A percentile compares a stretch with the other conserved stretches of the same genome.
phyloP scores from a whole-genome alignment of 1,284 basidiomycete species.

The Ganoderma multipileum region DNA sequence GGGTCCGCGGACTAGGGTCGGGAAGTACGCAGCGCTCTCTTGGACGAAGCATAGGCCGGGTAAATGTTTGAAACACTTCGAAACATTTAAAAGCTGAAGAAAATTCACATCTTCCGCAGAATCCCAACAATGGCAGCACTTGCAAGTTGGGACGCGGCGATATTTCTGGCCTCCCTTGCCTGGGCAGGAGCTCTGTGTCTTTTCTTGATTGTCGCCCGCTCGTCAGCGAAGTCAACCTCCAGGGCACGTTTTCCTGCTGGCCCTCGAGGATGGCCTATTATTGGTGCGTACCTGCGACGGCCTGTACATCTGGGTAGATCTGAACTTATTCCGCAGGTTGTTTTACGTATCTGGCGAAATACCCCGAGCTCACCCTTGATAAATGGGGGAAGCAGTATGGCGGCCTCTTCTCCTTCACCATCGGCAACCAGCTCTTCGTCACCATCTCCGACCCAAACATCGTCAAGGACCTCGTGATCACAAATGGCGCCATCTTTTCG shows the following conservation, averaged over 20 bases:
- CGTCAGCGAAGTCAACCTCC: not conserved
- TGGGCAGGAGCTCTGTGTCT: not conserved
- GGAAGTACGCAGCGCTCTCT: not conserved
- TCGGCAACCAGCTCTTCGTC: slow-evolving; percentile 52
- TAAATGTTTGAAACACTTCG: not conserved
- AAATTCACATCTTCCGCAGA: not conserved
- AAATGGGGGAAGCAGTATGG: slow-evolving; percentile 49
- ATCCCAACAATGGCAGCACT: not conserved
- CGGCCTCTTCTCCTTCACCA: slow-evolving; percentile 47
- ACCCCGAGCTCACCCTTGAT: slow-evolving; percentile 46
- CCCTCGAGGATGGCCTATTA: not conserved
- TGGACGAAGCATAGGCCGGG: not conserved
- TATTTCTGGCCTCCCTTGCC: not conserved
- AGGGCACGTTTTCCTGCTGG: not conserved
- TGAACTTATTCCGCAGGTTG: not conserved
- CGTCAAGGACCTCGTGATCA: slow-evolving; percentile 50
- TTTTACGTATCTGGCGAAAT: slow-evolving; percentile 40
- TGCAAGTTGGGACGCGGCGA: not conserved
- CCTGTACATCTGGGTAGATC: not conserved
- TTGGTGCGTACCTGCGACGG: not conserved
- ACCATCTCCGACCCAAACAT: slow-evolving; percentile 49
- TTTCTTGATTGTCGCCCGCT: not conserved
- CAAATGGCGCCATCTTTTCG: slow-evolving; percentile 51
- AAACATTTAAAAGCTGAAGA: not conserved
- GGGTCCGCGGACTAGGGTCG: not conserved